These are phyloP conservation scores for Phytopythium litorale DNA, from an alignment of 352 stramenopile species.

Conservation along the genomic window DNA sequence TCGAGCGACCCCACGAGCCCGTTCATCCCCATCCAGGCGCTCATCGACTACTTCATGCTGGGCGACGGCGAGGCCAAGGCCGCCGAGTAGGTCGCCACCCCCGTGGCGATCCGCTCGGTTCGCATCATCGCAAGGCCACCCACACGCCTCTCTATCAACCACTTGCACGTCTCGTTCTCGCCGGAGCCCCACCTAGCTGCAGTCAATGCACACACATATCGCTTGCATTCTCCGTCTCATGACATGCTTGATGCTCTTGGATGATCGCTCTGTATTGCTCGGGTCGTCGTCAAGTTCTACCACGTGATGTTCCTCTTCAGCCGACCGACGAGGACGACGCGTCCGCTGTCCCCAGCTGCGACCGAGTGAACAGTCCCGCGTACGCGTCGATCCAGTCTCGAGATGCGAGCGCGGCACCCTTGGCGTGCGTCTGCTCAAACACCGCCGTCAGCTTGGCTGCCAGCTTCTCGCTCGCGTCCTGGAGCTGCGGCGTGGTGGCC, in stretches of 20 bases:
- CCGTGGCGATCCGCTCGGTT: background rate
- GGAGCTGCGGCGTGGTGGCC: constrained; percentile 27
- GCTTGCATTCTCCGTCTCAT: background rate
- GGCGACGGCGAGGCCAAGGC: constrained; percentile 6
- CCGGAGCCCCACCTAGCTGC: background rate
- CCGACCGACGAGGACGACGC: background rate
- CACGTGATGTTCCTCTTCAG: background rate
- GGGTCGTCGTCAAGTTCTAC: background rate
- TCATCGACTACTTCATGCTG: constrained; percentile 34
- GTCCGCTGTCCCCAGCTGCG: background rate
- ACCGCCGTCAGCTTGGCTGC: constrained; percentile 39
- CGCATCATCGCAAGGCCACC: background rate
- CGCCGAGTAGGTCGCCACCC: background rate
- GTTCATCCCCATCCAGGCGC: constrained; percentile 37
- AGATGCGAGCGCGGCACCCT: constrained; percentile 20
- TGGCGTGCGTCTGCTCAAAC: constrained; percentile 57
- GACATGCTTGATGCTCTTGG: background rate
- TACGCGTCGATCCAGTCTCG: constrained; percentile 25
- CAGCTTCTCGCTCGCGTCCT: constrained; percentile 27
- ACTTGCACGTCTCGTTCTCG: background rate
- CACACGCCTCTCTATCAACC: background rate
- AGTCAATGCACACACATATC: background rate
- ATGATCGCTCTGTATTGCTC: background rate
- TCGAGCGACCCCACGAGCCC: constrained; percentile 22
- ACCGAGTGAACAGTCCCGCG: constrained; percentile 1